Base-by-base conservation (phyloP, 805 yeast genomes). In the Wickerhamomyces mucosus region DNA sequence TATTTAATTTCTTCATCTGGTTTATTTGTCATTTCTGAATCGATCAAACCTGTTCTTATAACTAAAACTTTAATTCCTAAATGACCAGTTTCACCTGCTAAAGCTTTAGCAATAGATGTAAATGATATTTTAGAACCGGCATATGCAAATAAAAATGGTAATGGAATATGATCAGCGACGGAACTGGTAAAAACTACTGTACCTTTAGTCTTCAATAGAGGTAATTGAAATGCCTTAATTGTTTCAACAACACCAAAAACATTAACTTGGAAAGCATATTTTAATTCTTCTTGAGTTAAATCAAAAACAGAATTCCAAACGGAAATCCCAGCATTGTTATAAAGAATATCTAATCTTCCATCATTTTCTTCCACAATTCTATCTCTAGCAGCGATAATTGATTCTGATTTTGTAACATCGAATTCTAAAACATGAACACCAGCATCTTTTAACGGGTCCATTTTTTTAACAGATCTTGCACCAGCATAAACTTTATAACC, bases 101-200 rank as follows among this genome's bases (percentile, higher is more conserved):
- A 43, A 3, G 37, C 44, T 26, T 44, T 36, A 3, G 67, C 65
- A 28, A 61, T 51, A 23, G 42, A 45, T 36, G 54, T 59, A 30
- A 65, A 55, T 6, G 69, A 65, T 2, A 63, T 57, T 39, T 65
- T 65, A 15, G 61, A 43, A 4, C 66, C 45, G 21, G 53, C 42
- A 44, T 64, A 64, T 5, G 50, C 43, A 5, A 55, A 37, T 1
- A 41, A 31, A 53, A 59, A 59, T 5, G 67, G 59, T 19, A 53
- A 37, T 4, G 64, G 59, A 1, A 46, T 43, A 5, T 50, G 28
- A 6, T 45, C 46, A 11, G 57, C 58, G 6, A 57, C 51, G 3
- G 66, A 58, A 3, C 60, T 41, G 2, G 67, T 61, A 45, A 61
- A 62, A 3, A 50, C 58, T 15, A 62, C 56, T 0, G 57, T 38